Evolutionary conservation across 768 basidiomycete species (phyloP).

Genomic region (Lactarius tabidus): DNA sequence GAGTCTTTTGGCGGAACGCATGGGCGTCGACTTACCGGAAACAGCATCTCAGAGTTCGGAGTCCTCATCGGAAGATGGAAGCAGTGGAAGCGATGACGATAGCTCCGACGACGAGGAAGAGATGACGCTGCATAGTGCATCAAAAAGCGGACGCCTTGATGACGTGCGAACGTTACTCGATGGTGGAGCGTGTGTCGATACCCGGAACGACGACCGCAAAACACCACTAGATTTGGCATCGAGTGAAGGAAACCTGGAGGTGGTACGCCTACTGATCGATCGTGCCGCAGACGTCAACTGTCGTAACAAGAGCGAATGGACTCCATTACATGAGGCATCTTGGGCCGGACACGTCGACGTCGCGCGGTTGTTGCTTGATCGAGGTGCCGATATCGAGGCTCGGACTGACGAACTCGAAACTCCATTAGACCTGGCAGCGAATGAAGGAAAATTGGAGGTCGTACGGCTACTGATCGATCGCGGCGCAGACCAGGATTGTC

Average conservation of each 20-base stretch:
- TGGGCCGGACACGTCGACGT: background rate
- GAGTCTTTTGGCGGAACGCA: background rate
- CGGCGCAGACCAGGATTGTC: too few species aligned
- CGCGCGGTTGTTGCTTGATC: background rate
- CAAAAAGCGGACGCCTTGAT: background rate
- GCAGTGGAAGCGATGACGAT: background rate
- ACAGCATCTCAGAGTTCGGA: background rate
- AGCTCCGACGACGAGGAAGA: background rate
- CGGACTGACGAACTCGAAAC: too few species aligned
- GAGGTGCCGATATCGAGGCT: background rate
- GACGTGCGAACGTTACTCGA: background rate
- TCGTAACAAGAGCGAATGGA: background rate
- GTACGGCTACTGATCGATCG: too few species aligned
- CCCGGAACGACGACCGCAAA: background rate
- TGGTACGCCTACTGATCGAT: slow-evolving; percentile 1
- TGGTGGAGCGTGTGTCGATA: background rate
- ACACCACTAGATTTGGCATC: background rate
- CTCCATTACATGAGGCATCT: background rate
- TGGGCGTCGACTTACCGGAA: background rate
- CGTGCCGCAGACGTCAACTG: background rate
- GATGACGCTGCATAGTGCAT: background rate
- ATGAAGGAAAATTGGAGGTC: too few species aligned
- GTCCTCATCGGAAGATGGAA: too few species aligned
- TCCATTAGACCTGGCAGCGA: too few species aligned
- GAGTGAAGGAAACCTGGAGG: background rate